Percentiles rank a stretch among this genome's conserved stretches.
These are phyloP conservation scores for Blastobotrys capitulatus DNA, from an alignment of 1,139 yeast species.

Conservation along the genomic window DNA sequence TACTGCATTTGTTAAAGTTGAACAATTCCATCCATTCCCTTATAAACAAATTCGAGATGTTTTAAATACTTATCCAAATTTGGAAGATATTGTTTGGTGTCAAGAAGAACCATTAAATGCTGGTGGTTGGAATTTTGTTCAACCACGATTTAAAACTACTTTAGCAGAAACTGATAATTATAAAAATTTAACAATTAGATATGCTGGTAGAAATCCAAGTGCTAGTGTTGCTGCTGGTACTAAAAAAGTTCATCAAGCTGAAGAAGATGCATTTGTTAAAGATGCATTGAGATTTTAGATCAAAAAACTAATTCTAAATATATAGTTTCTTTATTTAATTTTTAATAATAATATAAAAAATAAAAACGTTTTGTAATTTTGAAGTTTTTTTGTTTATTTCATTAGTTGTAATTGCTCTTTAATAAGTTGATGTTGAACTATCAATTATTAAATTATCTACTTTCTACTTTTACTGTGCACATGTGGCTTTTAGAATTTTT, in stretches of 20 bases:
- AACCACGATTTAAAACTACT: constrained; percentile 76
- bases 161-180: constrained; percentile 69
- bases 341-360: background rate
- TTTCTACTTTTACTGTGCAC: too few species aligned
- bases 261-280: constrained; percentile 80
- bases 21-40: constrained; percentile 99
- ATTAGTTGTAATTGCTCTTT: too few species aligned
- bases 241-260: constrained; percentile 79
- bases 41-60: constrained; percentile 87
- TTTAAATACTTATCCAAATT: constrained; percentile 70
- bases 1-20: constrained; percentile 85
- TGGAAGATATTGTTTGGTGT: constrained; percentile 90
- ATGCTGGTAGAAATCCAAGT: constrained; percentile 97
- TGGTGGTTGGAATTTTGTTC: constrained; percentile 78
- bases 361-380: too few species aligned
- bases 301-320: background rate
- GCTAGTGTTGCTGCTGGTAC: constrained; percentile 99
- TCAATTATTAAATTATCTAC: too few species aligned
- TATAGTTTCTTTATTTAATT: background rate
- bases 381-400: background rate
- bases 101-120: constrained; percentile 99
- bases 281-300: constrained; percentile 51
- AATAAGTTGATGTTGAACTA: too few species aligned
- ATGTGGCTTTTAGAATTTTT: too few species aligned
- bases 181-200: constrained; percentile 57